These are phyloP conservation scores for Colletotrichum paranaense DNA, from an alignment of 2,329 filamentous ascomycete genomes.

Conservation along the genomic window DNA sequence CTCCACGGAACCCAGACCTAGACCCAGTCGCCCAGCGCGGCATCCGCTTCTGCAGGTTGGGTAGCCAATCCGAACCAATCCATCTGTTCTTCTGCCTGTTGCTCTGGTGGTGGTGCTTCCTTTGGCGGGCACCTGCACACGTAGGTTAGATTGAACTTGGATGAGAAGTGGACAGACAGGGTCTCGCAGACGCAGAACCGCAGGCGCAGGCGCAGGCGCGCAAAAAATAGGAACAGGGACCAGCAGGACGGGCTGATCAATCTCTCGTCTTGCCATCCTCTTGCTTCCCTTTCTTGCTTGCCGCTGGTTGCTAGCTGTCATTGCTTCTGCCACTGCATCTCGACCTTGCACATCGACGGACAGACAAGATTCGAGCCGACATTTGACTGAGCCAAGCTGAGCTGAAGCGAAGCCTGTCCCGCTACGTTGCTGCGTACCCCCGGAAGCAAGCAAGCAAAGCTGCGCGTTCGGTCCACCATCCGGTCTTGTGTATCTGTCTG, in stretches of 20 bases:
- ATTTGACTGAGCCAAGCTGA: conserved; percentile 1
- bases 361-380: conserved; percentile 6
- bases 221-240: conserved; percentile 34
- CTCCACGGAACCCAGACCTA: conserved; percentile 24
- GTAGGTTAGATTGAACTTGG: conserved; percentile 24
- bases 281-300: conserved; percentile 21
- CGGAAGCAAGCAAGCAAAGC: conserved; percentile 15
- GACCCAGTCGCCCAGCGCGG: conserved; percentile 22
- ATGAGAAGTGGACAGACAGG: conserved; percentile 31
- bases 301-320: conserved; percentile 9
- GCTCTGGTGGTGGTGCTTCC: conserved; percentile 25
- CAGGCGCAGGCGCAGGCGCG: conserved; percentile 15
- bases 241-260: conserved; percentile 24
- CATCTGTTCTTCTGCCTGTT: conserved; percentile 29
- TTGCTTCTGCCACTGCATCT: conserved; percentile 12
- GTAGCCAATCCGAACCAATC: conserved; percentile 19
- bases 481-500: conserved; percentile 18
- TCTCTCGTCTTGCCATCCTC: conserved; percentile 27
- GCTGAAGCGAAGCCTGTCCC: conserved; percentile 7
- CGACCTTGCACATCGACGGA: conserved; percentile 6
- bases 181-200: conserved; percentile 16
- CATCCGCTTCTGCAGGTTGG: conserved; percentile 33
- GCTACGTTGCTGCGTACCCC: neutral
- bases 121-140: conserved; percentile 22
- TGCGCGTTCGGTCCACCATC: conserved; percentile 15